phyloP scores from a whole-genome alignment of 129 eudicot species.

The Ambrosia artemisiifolia region DNA sequence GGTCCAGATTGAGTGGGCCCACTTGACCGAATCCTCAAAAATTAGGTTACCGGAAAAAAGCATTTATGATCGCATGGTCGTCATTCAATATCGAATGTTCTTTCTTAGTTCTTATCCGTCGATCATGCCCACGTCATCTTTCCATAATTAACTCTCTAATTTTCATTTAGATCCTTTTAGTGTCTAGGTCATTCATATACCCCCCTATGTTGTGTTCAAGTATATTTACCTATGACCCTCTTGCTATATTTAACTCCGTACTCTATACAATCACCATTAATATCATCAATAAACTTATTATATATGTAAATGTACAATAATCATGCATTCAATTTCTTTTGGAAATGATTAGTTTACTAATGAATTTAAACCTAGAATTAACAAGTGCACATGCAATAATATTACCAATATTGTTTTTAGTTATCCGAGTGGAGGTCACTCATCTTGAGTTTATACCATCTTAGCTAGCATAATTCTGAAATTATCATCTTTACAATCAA shows the following conservation, averaged over 20 bases:
- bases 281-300: too few species aligned
- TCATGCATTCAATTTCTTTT: too few species aligned
- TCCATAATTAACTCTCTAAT: background rate
- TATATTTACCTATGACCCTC: background rate
- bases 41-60: constrained; percentile 34
- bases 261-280: too few species aligned
- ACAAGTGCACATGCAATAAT: too few species aligned
- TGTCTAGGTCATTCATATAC: constrained; percentile 6
- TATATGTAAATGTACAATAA: too few species aligned
- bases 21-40: constrained; percentile 26
- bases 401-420: too few species aligned
- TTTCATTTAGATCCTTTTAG: constrained; percentile 14
- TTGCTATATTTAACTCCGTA: background rate
- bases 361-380: too few species aligned
- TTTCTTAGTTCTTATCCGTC: constrained; percentile 10
- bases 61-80: background rate
- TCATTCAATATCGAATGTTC: constrained; percentile 10
- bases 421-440: too few species aligned
- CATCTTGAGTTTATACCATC: too few species aligned
- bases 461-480: too few species aligned
- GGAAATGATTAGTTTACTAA: too few species aligned
- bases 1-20: constrained; percentile 19
- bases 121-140: constrained; percentile 21
- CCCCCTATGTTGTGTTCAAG: background rate
- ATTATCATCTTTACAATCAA: too few species aligned